Conservation (phyloP, 2,329 filamentous ascomycete species). For the Colletotrichum filicis region DNA sequence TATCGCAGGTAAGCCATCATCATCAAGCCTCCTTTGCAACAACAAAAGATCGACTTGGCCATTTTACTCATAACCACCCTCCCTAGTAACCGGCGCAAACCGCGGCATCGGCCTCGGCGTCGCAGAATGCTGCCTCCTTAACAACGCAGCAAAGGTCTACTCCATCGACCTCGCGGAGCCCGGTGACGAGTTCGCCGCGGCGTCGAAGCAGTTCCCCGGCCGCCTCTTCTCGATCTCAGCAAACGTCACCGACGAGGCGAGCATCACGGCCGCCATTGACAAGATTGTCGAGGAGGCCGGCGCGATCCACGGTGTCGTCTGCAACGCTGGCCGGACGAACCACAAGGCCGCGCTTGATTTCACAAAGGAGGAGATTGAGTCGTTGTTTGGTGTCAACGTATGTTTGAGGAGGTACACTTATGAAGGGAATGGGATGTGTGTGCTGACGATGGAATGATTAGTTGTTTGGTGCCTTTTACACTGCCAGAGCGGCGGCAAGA, state of each 20-base stretch:
- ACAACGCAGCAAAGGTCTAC: conserved; percentile 54
- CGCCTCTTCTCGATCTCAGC: conserved; percentile 53
- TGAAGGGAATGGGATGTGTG: background rate
- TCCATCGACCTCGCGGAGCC: conserved; percentile 42
- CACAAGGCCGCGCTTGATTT: conserved; percentile 62
- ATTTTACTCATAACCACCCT: background rate
- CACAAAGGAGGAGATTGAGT: conserved; percentile 40
- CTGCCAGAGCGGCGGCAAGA: conserved; percentile 57
- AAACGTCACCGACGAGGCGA: conserved; percentile 58
- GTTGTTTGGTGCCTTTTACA: conserved; percentile 57
- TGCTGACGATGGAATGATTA: conserved; percentile 41
- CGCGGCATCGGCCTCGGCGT: conserved; percentile 59
- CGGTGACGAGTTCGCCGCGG: conserved; percentile 37
- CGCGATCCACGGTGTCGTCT: conserved; percentile 60
- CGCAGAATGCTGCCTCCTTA: conserved; percentile 58
- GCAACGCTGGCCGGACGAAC: conserved; percentile 62
- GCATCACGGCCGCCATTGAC: conserved; percentile 55
- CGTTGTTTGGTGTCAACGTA: conserved; percentile 40
- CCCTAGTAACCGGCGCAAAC: conserved; percentile 54
- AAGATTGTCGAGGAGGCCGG: conserved; percentile 54
- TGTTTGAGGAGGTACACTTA: background rate
- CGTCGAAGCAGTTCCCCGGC: conserved; percentile 45
- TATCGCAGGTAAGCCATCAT: conserved; percentile 47
- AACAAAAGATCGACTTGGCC: no score
- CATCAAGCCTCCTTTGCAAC: no score